A percentile compares a stretch with the other conserved stretches of the same genome.
Conservation (phyloP, 1,139 yeast genomes). For the Zygoascus hellenicus region DNA sequence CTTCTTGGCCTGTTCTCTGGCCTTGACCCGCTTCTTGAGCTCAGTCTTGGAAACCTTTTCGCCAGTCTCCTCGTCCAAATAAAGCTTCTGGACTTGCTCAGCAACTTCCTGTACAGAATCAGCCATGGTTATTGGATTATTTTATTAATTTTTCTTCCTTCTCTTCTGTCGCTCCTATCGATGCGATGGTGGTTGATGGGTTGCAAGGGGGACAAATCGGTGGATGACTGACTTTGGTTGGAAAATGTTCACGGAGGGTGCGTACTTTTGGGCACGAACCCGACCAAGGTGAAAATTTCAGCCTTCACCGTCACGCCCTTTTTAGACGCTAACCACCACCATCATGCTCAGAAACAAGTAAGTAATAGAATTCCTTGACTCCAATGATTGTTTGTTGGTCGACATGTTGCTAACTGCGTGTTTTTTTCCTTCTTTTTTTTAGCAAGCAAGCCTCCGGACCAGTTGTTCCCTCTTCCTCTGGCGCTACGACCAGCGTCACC, state of each 20-base stretch:
- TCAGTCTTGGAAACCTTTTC: slow-evolving; percentile 96
- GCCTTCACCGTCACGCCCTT: background rate
- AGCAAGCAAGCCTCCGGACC: slow-evolving; percentile 1
- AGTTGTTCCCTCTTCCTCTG: slow-evolving; percentile 19
- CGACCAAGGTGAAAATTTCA: background rate
- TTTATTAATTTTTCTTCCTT: no score
- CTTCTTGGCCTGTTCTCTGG: slow-evolving; percentile 80
- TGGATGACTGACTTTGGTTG: background rate
- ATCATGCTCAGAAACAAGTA: no score
- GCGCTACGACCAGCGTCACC: slow-evolving; percentile 26
- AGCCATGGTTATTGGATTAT: slow-evolving; percentile 8
- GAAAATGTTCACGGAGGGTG: background rate
- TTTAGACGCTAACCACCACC: no score
- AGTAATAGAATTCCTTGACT: no score
- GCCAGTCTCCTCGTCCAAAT: slow-evolving; percentile 91
- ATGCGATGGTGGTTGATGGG: no score
- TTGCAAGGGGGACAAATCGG: background rate
- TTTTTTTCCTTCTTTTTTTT: background rate
- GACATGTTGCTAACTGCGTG: background rate
- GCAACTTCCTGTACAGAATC: slow-evolving; percentile 46
- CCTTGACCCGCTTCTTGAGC: slow-evolving; percentile 91
- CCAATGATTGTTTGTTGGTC: no score
- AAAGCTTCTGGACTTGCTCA: slow-evolving; percentile 78
- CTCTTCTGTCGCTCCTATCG: background rate
- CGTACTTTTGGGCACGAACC: slow-evolving; percentile 3